Conservation (phyloP, 306 rosid genomes). For the Nissolia schottii region DNA sequence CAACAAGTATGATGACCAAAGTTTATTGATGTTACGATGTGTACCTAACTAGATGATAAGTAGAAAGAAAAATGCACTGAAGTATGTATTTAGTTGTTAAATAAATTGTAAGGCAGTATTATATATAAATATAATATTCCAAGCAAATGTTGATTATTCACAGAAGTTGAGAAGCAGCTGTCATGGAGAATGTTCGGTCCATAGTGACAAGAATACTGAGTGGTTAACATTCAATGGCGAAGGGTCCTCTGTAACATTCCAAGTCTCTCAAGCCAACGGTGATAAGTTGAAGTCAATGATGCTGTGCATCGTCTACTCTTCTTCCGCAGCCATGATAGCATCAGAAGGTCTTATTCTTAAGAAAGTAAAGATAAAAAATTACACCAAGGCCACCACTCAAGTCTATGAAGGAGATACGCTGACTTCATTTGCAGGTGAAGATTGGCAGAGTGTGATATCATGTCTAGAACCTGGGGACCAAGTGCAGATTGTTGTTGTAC, state of each 20-base stretch:
- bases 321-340: neutral
- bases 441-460: neutral
- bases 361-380: neutral
- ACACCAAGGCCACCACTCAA: neutral
- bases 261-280: neutral
- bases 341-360: neutral
- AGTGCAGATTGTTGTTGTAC: neutral
- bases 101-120: neutral
- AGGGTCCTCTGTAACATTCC: neutral
- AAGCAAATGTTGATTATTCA: neutral
- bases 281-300: neutral
- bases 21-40: no score
- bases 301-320: neutral
- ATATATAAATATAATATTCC: no score
- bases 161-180: neutral
- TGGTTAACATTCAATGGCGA: neutral
- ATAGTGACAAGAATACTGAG: neutral
- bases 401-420: neutral
- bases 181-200: neutral
- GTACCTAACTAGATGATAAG: no score
- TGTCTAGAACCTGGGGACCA: neutral
- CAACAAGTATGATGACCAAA: no score
- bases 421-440: neutral
- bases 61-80: no score
- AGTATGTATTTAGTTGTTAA: neutral